These are phyloP conservation scores for Cordyceps fumosorosea DNA, from an alignment of 2,329 filamentous ascomycete species.

Conservation along the genomic window DNA sequence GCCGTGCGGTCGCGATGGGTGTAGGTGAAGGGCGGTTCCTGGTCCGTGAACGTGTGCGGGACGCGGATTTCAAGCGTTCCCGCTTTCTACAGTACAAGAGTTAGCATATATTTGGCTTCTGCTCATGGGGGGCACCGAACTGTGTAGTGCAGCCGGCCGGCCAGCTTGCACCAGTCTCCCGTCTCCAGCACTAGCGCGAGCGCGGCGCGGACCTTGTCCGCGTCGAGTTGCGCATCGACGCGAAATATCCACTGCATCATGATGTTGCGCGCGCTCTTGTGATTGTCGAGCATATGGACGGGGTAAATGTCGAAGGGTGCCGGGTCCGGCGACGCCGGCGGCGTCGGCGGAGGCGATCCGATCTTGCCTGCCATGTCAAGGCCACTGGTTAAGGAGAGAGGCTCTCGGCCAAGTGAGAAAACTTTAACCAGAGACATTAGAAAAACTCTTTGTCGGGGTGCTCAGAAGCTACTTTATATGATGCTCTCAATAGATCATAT, in stretches of 20 bases:
- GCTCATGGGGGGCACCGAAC: neutral
- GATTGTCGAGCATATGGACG: constrained; percentile 27
- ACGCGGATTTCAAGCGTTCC: neutral
- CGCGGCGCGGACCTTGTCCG: constrained; percentile 28
- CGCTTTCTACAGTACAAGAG: neutral
- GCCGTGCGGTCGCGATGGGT: neutral
- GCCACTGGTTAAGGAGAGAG: too few species aligned
- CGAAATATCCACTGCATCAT: constrained; percentile 29
- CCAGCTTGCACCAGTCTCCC: constrained; percentile 40
- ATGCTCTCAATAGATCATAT: too few species aligned
- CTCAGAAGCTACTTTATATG: too few species aligned
- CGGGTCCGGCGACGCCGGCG: neutral
- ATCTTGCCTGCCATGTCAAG: neutral
- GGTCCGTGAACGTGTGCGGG: neutral
- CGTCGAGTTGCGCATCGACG: constrained; percentile 41
- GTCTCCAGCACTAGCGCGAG: constrained; percentile 33
- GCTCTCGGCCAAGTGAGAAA: too few species aligned
- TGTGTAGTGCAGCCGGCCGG: constrained; percentile 30
- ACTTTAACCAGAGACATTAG: too few species aligned
- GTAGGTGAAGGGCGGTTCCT: neutral
- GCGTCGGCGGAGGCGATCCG: neutral
- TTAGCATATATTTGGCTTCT: too few species aligned
- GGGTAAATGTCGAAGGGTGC: constrained; percentile 22
- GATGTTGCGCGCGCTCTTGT: constrained; percentile 18
- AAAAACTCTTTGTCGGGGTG: too few species aligned